These are phyloP conservation scores for Sporisorium reilianum DNA, from an alignment of 1,284 basidiomycete genomes.

Conservation along the genomic window DNA sequence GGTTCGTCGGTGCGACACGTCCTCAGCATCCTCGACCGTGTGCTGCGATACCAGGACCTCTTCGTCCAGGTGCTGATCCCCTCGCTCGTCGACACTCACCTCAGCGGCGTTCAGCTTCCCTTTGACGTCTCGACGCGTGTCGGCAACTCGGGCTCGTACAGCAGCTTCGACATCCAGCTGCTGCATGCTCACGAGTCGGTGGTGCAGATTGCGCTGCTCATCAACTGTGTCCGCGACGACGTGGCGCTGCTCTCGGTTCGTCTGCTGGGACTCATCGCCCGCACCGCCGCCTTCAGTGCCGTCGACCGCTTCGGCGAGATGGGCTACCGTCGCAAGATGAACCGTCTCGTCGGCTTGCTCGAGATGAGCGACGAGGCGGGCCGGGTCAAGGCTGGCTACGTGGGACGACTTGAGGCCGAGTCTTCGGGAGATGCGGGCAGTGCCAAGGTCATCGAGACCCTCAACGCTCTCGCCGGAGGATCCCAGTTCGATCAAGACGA, in stretches of 20 bases:
- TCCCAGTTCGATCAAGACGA: slow-evolving; percentile 71
- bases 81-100: slow-evolving; percentile 75
- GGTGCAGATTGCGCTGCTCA: slow-evolving; percentile 85
- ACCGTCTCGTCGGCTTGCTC: slow-evolving; percentile 80
- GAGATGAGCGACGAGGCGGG: slow-evolving; percentile 86
- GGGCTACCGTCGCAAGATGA: slow-evolving; percentile 70
- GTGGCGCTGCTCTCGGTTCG: slow-evolving; percentile 83
- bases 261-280: slow-evolving; percentile 78
- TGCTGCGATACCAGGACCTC: slow-evolving; percentile 85
- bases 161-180: slow-evolving; percentile 78
- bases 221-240: slow-evolving; percentile 80
- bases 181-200: slow-evolving; percentile 81
- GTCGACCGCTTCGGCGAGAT: slow-evolving; percentile 73
- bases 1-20: slow-evolving; percentile 81
- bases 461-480: slow-evolving; percentile 70
- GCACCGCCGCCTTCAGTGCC: slow-evolving; percentile 73
- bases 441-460: slow-evolving; percentile 60
- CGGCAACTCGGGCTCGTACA: slow-evolving; percentile 73
- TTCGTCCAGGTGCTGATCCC: slow-evolving; percentile 91
- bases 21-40: slow-evolving; percentile 83
- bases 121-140: slow-evolving; percentile 53
- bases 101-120: slow-evolving; percentile 38
- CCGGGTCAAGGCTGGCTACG: slow-evolving; percentile 85
- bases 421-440: slow-evolving; percentile 56
- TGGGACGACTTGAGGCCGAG: slow-evolving; percentile 76